These are phyloP conservation scores for Obelidium mucronatum DNA, from an alignment of 192 early-diverging fungal species.

Conservation along the genomic window DNA sequence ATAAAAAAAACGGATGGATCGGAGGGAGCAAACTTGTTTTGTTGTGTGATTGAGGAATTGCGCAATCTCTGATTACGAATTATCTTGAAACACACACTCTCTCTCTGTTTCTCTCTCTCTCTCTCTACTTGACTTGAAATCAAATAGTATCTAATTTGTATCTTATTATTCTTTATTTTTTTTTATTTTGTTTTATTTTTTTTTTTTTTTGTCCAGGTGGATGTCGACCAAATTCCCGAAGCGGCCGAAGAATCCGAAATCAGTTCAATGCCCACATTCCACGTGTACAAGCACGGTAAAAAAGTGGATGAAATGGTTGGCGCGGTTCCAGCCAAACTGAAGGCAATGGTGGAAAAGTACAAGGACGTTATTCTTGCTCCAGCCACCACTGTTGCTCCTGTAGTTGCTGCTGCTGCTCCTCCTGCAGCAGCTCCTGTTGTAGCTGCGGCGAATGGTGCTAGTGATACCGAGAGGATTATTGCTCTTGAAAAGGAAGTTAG, in stretches of 20 bases:
- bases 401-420: background rate
- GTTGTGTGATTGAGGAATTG: too few relatives aligned
- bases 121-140: too few relatives aligned
- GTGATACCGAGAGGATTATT: background rate
- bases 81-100: too few relatives aligned
- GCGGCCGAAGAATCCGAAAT: constrained; percentile 54
- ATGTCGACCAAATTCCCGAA: constrained; percentile 64
- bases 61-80: too few relatives aligned
- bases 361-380: background rate
- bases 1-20: too few relatives aligned
- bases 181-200: too few relatives aligned
- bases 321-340: constrained; percentile 75
- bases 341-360: constrained; percentile 68
- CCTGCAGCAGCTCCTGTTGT: background rate
- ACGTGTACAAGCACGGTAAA: constrained; percentile 77
- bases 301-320: constrained; percentile 82
- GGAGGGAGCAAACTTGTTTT: too few relatives aligned
- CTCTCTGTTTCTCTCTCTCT: too few relatives aligned
- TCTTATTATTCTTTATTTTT: too few relatives aligned
- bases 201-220: constrained; percentile 52
- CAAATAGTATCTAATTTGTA: too few relatives aligned
- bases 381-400: background rate
- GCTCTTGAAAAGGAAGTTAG: background rate
- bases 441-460: background rate
- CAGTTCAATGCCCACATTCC: constrained; percentile 84